A percentile compares a stretch with the other conserved stretches of the same genome.
Conservation (phyloP, 768 basidiomycete genomes). For the Lentinula aciculospora region DNA sequence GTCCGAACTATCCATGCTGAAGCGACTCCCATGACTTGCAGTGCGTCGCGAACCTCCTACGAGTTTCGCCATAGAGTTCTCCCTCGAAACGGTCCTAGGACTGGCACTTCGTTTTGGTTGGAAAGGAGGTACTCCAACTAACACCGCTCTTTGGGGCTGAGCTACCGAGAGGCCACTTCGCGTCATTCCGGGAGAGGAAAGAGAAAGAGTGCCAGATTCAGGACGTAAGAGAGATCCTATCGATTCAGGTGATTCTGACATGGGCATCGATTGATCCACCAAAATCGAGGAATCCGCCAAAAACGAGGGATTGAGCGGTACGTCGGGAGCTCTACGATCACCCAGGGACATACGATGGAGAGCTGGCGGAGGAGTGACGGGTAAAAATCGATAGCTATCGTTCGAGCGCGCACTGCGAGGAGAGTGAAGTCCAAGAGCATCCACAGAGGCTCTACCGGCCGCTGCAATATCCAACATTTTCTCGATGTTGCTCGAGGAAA, state of each 20-base stretch:
- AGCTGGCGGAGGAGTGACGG: not conserved
- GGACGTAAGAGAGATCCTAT: constrained; percentile 3
- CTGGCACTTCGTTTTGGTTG: not conserved
- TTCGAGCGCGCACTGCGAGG: not conserved
- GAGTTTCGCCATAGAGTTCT: constrained; percentile 1
- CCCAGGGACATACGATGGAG: not conserved
- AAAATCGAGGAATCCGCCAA: not conserved
- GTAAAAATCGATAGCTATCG: not conserved
- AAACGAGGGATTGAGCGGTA: constrained; percentile 5
- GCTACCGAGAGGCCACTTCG: not conserved
- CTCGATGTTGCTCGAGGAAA: constrained; percentile 33
- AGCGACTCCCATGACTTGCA: not conserved
- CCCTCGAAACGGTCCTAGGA: constrained; percentile 1
- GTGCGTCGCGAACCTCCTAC: constrained; percentile 3
- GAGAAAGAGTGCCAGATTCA: not conserved
- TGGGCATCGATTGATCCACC: not conserved
- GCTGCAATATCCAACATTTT: constrained; percentile 50
- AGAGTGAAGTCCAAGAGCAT: not conserved
- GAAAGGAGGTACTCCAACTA: not conserved
- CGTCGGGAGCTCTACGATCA: not conserved
- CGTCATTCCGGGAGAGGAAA: not conserved
- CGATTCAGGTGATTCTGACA: constrained; percentile 2
- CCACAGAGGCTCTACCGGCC: constrained; percentile 18
- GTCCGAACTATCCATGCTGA: constrained; percentile 1
- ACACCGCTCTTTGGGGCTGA: not conserved